phyloP scores from a whole-genome alignment of 148 eudicot genomes.

The Rhododendron griersonianum region DNA sequence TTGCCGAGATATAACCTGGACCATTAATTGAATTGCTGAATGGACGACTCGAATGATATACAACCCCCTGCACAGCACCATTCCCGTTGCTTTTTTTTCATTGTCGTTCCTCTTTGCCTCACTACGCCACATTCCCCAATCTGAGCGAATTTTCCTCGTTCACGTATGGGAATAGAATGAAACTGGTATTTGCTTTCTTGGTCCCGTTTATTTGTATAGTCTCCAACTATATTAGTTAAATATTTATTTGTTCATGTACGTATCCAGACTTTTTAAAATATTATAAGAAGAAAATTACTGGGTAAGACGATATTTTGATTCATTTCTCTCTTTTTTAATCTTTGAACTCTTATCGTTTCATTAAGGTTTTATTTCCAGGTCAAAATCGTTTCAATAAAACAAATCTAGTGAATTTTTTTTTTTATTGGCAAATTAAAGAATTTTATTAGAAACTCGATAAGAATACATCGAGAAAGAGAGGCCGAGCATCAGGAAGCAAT shows the following conservation, averaged over 20 bases:
- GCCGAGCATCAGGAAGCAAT: too few relatives aligned
- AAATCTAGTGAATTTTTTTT: background rate
- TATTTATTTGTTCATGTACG: background rate
- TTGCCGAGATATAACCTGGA: too few relatives aligned
- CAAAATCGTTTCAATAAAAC: background rate
- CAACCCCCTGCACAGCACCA: too few relatives aligned
- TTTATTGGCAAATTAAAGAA: too few relatives aligned
- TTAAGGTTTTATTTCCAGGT: background rate
- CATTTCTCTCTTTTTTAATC: background rate
- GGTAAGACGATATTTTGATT: background rate
- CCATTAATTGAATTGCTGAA: too few relatives aligned
- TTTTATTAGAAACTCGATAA: too few relatives aligned
- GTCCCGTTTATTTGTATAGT: background rate
- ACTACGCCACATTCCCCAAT: too few relatives aligned
- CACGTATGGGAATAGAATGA: background rate
- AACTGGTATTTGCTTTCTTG: background rate
- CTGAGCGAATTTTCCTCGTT: background rate
- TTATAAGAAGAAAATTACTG: too few relatives aligned
- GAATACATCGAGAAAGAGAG: too few relatives aligned
- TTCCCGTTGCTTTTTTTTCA: too few relatives aligned
- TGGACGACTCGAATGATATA: fast-evolving
- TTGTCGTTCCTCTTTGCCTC: background rate
- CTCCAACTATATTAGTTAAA: background rate
- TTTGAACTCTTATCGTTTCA: background rate
- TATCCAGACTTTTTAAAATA: background rate